Percentiles rank a stretch among this genome's conserved stretches.
These are phyloP conservation scores for Plenodomus tracheiphilus DNA, from an alignment of 2,329 filamentous ascomycete genomes.

Conservation along the genomic window DNA sequence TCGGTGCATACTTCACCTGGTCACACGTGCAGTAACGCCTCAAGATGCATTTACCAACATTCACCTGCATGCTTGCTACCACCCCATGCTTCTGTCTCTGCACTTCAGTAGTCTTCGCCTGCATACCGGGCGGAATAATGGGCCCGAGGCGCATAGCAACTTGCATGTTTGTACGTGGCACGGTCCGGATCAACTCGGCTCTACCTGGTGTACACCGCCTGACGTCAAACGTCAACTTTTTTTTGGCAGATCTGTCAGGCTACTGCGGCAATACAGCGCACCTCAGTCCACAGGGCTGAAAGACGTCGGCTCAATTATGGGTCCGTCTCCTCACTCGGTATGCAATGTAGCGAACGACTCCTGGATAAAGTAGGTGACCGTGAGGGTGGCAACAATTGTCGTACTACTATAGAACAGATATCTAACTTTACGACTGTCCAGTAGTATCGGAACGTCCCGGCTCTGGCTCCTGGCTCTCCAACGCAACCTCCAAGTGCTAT, in stretches of 20 bases:
- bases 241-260: background rate
- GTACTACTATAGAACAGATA: background rate
- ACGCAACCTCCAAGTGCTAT: too few species aligned
- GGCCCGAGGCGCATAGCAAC: background rate
- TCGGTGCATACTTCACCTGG: constrained; percentile 2
- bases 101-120: background rate
- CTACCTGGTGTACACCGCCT: background rate
- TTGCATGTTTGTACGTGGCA: background rate
- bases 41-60: background rate
- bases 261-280: background rate
- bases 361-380: background rate
- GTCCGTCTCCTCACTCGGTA: background rate
- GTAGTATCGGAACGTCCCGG: too few species aligned
- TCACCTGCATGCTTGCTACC: constrained; percentile 5
- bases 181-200: background rate
- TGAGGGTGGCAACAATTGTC: too few species aligned
- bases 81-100: background rate
- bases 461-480: too few species aligned
- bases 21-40: constrained; percentile 1
- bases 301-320: background rate
- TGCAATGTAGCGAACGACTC: too few species aligned
- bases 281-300: background rate
- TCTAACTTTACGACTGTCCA: background rate
- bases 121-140: background rate
- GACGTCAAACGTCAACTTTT: background rate